Percentiles rank a stretch among this genome's conserved stretches.
Evolutionary conservation across 1,139 yeast genomes (phyloP).

Genomic region (Pichia sp.): DNA sequence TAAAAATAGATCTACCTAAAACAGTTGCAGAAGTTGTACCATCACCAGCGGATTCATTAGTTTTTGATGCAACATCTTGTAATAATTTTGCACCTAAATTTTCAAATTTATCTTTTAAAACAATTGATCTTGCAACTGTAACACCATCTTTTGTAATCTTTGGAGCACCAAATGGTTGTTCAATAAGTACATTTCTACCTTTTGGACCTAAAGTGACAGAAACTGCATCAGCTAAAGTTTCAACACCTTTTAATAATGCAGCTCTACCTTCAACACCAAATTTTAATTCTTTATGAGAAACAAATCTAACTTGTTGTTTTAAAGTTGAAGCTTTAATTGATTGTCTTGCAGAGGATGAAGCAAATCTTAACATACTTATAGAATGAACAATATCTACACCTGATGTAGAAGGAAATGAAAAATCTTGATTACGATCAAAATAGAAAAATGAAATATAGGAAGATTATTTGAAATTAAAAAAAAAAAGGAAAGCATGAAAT

Average conservation of each 20-base stretch:
- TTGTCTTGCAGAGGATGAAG: conserved; percentile 40
- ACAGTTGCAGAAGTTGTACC: conserved; percentile 99
- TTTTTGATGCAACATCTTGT: conserved; percentile 97
- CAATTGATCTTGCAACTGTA: conserved; percentile 88
- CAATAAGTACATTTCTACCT: conserved; percentile 96
- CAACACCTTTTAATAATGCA: conserved; percentile 91
- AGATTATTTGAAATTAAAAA: too few species aligned
- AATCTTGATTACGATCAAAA: too few species aligned
- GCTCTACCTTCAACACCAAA: conserved; percentile 99
- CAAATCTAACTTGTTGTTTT: conserved; percentile 47
- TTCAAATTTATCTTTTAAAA: conserved; percentile 87
- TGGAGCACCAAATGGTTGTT: conserved; percentile 95
- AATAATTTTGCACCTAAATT: conserved; percentile 94
- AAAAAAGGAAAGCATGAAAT: too few species aligned
- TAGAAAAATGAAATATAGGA: too few species aligned
- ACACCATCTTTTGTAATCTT: conserved; percentile 99
- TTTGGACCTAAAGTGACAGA: conserved; percentile 97
- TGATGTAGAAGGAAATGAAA: too few species aligned
- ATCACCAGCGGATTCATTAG: conserved; percentile 98
- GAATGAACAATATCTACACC: too few species aligned
- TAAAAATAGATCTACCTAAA: conserved; percentile 92
- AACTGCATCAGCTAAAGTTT: conserved; percentile 94
- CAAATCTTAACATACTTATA: conserved; percentile 48
- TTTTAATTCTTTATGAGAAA: conserved; percentile 91
- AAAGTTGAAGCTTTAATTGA: conserved; percentile 23